Evolutionary conservation across 73 alveolate genomes (phyloP), one percentile per base, ranked within the genome.

Genomic region (Uronychia setigera): DNA sequence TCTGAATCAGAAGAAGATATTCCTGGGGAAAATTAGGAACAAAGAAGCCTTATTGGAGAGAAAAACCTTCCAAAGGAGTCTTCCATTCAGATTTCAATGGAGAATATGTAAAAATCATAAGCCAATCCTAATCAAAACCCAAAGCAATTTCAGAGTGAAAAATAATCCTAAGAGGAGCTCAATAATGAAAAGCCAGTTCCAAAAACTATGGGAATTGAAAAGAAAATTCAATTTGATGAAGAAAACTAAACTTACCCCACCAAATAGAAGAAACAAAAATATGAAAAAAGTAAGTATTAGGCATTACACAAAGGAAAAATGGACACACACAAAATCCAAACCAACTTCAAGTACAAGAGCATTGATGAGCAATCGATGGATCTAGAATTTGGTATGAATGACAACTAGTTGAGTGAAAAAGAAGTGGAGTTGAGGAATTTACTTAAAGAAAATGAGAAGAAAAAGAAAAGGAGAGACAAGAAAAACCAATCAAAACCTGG

Each of bases 331-430:
- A 85, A 57, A 32, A 85, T 85, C 35, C 32, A 85, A 46, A 85
- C 91, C 29, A 85, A 85, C 33, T 84, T 84, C n/a, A 85, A 85
- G 32, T 85, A 85, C 81, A 85, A 59, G 79, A 77, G 91, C 79
- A 26, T 77, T 0, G 91, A 85, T 77, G 91, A 77, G 57, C 81
- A 35, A 11, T 76, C 86, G 27, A 59, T 33, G 58, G 91, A 78
- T 77, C 76, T 32, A 28, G 79, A 85, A n/a, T 80, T 35, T 26
- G 86, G 31, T 14, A 13, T 35, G 27, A 46, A 85, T 26, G 35
- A 33, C 33, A 28, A 82, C 34, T 19, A 77, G 91, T 74, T 74
- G 75, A 76, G 33, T 26, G 74, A 80, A 79, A 33, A 74, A 79
- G 58, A 85, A 78, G 58, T 74, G 79, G 81, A 77, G 80, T 0